Conservation (phyloP, 1,284 basidiomycete genomes). For the Amylostereum areolatum region DNA sequence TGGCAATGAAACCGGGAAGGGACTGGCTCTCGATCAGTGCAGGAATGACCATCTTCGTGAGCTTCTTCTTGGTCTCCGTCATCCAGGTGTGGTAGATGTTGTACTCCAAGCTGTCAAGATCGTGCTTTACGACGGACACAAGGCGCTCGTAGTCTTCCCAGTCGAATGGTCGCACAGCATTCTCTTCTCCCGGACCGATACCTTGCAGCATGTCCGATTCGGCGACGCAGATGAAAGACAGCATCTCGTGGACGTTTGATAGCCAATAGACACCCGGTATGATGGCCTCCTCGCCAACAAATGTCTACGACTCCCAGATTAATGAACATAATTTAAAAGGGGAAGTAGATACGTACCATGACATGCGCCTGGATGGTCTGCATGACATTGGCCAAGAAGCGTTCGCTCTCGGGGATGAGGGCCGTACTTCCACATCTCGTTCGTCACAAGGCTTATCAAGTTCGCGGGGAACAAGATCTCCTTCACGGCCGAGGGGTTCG, state of each 20-base stretch:
- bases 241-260: constrained; percentile 99
- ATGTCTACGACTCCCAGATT: constrained; percentile 48
- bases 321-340: constrained; percentile 5
- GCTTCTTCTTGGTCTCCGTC: constrained; percentile 95
- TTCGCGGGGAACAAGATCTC: constrained; percentile 99
- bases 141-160: constrained; percentile 97
- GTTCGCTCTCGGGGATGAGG: constrained; percentile 95
- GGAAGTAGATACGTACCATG: constrained; percentile 69
- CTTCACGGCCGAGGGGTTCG: constrained; percentile 90
- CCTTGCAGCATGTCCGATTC: constrained; percentile 98
- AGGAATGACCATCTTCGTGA: constrained; percentile 98
- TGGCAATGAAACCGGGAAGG: constrained; percentile 95
- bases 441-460: constrained; percentile 94
- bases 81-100: constrained; percentile 99
- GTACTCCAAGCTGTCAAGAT: constrained; percentile 97
- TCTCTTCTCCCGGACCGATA: constrained; percentile 94
- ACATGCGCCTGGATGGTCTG: constrained; percentile 96
- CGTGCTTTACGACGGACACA: constrained; percentile 97
- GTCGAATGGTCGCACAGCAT: constrained; percentile 86
- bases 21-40: constrained; percentile 98
- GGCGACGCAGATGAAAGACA: constrained; percentile 98
- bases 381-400: constrained; percentile 99
- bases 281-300: constrained; percentile 92
- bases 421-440: constrained; percentile 99
- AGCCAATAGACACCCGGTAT: constrained; percentile 98